phyloP scores from a whole-genome alignment of 2,329 filamentous ascomycete genomes.

The Teratosphaeria zuluensis region DNA sequence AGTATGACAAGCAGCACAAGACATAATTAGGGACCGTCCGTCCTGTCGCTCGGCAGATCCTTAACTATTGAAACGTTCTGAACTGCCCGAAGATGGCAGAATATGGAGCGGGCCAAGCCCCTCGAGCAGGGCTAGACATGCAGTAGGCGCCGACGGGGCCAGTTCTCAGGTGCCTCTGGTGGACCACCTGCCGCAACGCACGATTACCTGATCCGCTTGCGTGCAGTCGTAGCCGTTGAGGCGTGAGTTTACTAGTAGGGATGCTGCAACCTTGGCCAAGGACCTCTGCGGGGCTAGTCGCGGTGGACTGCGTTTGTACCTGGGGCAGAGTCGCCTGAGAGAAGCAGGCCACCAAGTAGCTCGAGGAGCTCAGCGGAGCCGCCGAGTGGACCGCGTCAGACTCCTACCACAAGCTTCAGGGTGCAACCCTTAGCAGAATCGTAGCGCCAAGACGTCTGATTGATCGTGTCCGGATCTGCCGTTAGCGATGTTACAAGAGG shows the following conservation, averaged over 20 bases:
- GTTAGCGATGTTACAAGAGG: conserved; percentile 1
- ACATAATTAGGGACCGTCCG: conserved; percentile 10
- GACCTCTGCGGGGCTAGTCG: conserved; percentile 21
- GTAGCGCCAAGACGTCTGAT: background rate
- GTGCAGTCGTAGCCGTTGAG: conserved; percentile 20
- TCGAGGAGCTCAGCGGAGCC: background rate
- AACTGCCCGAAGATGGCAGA: conserved; percentile 8
- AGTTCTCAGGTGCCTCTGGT: conserved; percentile 12
- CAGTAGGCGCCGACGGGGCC: conserved; percentile 20
- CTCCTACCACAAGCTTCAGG: background rate
- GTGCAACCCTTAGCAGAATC: background rate
- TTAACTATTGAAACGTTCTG: conserved; percentile 16
- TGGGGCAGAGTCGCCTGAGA: conserved; percentile 11
- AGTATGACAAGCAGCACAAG: conserved; percentile 11
- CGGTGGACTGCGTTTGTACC: conserved; percentile 18
- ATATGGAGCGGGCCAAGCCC: conserved; percentile 13
- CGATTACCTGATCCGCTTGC: conserved; percentile 21
- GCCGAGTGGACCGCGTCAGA: background rate
- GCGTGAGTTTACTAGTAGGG: conserved; percentile 14
- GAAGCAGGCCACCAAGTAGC: background rate
- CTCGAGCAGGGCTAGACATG: conserved; percentile 24
- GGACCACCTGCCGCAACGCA: conserved; percentile 15
- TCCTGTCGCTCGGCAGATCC: conserved; percentile 15
- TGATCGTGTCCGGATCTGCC: background rate
- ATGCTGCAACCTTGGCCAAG: conserved; percentile 16